Percentiles rank a stretch among this genome's conserved stretches.
phyloP scores from a whole-genome alignment of 371 early-diverging fungal genomes.

The Thermomucor indicae-seudaticae region DNA sequence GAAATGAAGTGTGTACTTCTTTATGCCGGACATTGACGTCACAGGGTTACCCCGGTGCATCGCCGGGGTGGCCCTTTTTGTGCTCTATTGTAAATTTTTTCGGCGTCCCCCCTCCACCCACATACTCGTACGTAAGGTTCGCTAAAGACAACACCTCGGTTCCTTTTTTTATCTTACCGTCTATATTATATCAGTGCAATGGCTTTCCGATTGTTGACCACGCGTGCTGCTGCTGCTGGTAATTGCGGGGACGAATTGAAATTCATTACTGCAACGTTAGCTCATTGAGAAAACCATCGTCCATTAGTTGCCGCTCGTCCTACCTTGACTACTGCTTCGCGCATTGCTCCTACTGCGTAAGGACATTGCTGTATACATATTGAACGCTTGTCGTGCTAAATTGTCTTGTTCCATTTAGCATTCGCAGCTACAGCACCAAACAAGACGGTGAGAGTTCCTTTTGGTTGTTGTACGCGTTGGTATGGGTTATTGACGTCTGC shows the following conservation, averaged over 20 bases:
- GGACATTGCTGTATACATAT: neutral
- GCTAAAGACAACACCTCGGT: too few species aligned
- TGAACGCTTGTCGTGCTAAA: neutral
- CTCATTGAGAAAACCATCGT: neutral
- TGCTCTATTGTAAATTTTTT: too few species aligned
- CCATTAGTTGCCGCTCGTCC: constrained; percentile 41
- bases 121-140: too few species aligned
- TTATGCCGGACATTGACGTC: too few species aligned
- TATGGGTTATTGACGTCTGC: neutral
- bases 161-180: too few species aligned
- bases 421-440: constrained; percentile 38
- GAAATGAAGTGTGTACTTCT: too few species aligned
- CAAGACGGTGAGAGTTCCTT: constrained; percentile 22
- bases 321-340: constrained; percentile 32
- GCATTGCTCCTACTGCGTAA: constrained; percentile 45
- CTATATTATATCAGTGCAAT: too few species aligned
- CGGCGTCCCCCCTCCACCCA: too few species aligned
- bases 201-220: constrained; percentile 51
- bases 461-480: neutral
- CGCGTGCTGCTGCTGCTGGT: constrained; percentile 40
- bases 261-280: neutral
- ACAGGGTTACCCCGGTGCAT: too few species aligned
- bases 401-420: constrained; percentile 14
- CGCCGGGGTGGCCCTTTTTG: too few species aligned
- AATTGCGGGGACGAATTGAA: neutral